Conservation (phyloP, 2,329 filamentous ascomycete species). For the Neonectria hederae region DNA sequence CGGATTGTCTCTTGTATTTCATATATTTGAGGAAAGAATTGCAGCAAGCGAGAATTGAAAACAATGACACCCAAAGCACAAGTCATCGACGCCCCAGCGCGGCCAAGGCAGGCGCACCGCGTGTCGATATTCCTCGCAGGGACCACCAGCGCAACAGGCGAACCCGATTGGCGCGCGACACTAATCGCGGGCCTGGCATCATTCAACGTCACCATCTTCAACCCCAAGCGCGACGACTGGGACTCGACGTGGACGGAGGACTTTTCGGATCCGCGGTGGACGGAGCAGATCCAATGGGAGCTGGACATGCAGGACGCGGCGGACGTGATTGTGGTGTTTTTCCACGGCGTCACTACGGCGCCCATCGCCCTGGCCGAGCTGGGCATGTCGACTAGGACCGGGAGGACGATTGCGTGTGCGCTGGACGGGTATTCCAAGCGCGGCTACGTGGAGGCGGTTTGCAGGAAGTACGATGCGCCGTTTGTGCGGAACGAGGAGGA, state of each 20-base stretch:
- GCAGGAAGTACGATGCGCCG: slow-evolving; percentile 56
- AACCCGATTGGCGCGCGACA: slow-evolving; percentile 61
- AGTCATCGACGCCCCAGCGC: slow-evolving; percentile 12
- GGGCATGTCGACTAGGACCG: slow-evolving; percentile 58
- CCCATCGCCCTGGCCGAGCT: slow-evolving; percentile 70
- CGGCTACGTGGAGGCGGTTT: slow-evolving; percentile 70
- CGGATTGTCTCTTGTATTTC: too few species aligned
- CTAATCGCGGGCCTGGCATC: slow-evolving; percentile 54
- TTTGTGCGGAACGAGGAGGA: slow-evolving; percentile 54
- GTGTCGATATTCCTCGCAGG: slow-evolving; percentile 67
- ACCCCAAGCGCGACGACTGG: slow-evolving; percentile 68
- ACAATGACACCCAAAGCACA: slow-evolving; percentile 1
- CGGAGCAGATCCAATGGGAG: slow-evolving; percentile 69
- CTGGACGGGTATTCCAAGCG: slow-evolving; percentile 62
- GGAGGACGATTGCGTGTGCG: slow-evolving; percentile 63
- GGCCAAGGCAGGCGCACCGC: not conserved
- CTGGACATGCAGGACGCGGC: slow-evolving; percentile 63
- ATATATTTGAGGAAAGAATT: not conserved
- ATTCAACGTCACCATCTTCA: slow-evolving; percentile 62
- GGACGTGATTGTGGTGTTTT: slow-evolving; percentile 65
- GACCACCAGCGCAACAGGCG: slow-evolving; percentile 56
- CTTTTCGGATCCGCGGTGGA: slow-evolving; percentile 56
- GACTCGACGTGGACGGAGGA: slow-evolving; percentile 62
- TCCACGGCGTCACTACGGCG: slow-evolving; percentile 61
- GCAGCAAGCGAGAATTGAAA: not conserved